Percentiles rank a stretch among this genome's conserved stretches.
phyloP scores from a whole-genome alignment of 192 early-diverging fungal genomes.

The Podila epigama region DNA sequence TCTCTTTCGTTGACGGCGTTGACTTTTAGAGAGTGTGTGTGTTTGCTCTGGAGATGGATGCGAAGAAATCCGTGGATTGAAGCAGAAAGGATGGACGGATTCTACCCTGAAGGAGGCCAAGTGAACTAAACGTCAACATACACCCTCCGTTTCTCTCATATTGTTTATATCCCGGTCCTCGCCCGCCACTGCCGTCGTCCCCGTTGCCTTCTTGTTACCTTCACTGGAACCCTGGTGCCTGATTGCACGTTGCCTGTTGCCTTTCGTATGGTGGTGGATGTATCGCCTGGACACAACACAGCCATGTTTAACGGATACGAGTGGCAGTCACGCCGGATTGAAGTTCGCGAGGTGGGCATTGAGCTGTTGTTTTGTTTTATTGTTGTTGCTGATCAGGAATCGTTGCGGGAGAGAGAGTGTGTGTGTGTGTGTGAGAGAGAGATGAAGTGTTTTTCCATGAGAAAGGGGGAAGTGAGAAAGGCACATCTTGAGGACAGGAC shows the following conservation, averaged over 20 bases:
- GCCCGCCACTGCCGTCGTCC: neutral
- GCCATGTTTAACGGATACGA: slow-evolving; percentile 84
- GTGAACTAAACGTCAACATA: slow-evolving; percentile 1
- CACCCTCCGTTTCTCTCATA: neutral
- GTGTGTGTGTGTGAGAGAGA: neutral
- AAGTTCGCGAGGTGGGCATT: slow-evolving; percentile 80
- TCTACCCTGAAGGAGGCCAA: neutral
- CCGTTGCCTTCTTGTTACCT: neutral
- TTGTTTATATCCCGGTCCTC: neutral
- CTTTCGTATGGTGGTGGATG: too few species aligned
- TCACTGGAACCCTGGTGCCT: too few species aligned
- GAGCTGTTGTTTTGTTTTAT: slow-evolving; percentile 10
- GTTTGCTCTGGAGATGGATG: too few species aligned
- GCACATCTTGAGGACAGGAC: too few species aligned
- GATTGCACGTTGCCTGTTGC: too few species aligned
- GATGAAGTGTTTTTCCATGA: too few species aligned
- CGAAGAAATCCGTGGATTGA: neutral
- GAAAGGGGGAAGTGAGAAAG: too few species aligned
- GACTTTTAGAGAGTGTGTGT: too few species aligned
- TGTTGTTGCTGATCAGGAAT: slow-evolving; percentile 2
- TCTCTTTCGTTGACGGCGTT: too few species aligned
- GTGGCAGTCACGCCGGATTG: slow-evolving; percentile 75
- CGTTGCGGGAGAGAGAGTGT: neutral
- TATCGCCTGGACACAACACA: slow-evolving; percentile 25
- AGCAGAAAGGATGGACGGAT: neutral